Base-by-base conservation (phyloP, 345 rosid species). In the Lepidium aucheri region DNA sequence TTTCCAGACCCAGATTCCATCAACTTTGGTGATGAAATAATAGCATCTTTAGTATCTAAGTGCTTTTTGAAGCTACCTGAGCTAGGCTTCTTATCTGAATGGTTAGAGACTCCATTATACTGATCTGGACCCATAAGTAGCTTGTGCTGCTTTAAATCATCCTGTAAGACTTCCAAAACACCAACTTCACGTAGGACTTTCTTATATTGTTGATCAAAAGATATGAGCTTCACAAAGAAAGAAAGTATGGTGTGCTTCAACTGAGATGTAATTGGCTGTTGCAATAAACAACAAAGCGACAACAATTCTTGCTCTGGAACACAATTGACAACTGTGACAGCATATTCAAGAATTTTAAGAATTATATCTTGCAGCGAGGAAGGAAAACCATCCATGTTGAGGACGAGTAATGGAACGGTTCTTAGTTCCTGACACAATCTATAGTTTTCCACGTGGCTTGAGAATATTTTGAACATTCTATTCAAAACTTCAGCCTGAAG, bases 281-380 rank as follows among this genome's bases (percentile, higher is more conserved):
- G 99, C 84, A 95, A 72, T 63, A 95, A 83, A 86, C 99, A 95
- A 79, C 97, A 91, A 44, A 95, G 90, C 44, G 99, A 91, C 75
- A 95, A 85, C 79, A 95, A 69, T 73, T 95, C 99, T 78, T 95
- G 99, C 84, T 95, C 99, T 28, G 99, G 99, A 65, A 95, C 86
- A 74, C 99, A 95, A 79, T 87, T 95, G 76, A 89, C 96, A 62
- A 95, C 96, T 26, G 99, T 95, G 64, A 95, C 99, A 62, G 99
- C 97, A 76, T 91, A 91, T 69, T 91, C 97, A 76, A 95, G 97
- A 79, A 95, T 95, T 82, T 95, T 95, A 78, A 95, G 80, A 62
- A 95, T 89, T 74, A 84, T 89, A 64, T 89, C 96, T 82, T 89
- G 99, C 85, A 95, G 79, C 17, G 95, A 81, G 70, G 87, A 67